A percentile compares a stretch with the other conserved stretches of the same genome.
Evolutionary conservation across 2,329 filamentous ascomycete genomes (phyloP).

Genomic region (Colletotrichum abscissum): DNA sequence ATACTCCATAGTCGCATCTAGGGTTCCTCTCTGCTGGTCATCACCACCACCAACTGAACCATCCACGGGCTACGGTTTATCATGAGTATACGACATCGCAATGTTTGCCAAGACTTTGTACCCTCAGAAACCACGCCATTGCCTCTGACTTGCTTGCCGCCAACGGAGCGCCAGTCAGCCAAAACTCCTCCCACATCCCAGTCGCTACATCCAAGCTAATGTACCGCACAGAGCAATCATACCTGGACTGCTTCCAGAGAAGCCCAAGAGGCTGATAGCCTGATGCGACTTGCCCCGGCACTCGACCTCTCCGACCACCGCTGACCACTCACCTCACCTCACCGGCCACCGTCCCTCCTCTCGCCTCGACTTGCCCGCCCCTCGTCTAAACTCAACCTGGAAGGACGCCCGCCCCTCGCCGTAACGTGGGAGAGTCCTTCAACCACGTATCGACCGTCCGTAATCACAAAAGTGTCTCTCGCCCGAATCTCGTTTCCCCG

Average conservation of each 20-base stretch:
- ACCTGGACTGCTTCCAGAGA: not conserved
- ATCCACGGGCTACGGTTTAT: not conserved
- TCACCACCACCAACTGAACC: not conserved
- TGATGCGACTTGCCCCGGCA: constrained; percentile 22
- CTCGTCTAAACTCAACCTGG: not conserved
- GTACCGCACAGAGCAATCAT: not conserved
- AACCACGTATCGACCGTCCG: not conserved
- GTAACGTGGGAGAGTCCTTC: not conserved
- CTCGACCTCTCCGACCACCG: constrained; percentile 5
- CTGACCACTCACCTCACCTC: not conserved
- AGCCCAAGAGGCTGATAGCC: constrained; percentile 19
- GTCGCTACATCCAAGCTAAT: not conserved
- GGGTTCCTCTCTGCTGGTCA: not conserved
- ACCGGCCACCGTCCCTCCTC: not conserved
- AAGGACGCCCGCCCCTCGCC: not conserved
- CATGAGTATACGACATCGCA: constrained; percentile 3
- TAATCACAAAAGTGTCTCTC: not conserved
- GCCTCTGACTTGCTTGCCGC: not conserved
- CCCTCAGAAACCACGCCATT: not conserved
- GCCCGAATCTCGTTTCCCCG: not conserved
- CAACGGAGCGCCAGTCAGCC: not conserved
- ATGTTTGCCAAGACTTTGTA: constrained; percentile 18
- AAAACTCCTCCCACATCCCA: not conserved
- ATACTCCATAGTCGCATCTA: not conserved
- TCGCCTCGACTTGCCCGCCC: constrained; percentile 18